phyloP scores from a whole-genome alignment of 139 green algal genomes.

The Pleodorina starrii region DNA sequence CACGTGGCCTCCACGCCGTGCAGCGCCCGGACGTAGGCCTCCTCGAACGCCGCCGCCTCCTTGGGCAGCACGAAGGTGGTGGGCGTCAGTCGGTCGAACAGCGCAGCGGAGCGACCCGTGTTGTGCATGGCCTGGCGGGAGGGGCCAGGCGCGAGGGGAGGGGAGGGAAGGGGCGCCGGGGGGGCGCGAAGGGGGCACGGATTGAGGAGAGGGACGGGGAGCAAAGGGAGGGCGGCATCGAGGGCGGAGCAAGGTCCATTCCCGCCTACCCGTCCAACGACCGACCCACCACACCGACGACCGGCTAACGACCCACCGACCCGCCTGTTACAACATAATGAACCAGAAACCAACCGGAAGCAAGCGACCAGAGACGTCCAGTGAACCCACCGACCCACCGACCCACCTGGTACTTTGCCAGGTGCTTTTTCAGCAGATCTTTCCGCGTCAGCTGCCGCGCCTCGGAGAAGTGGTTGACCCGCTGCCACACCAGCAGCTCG shows the following conservation, averaged over 20 bases:
- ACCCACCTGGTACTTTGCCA: constrained; percentile 63
- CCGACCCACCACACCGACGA: no score
- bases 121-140: constrained; percentile 58
- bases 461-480: constrained; percentile 73
- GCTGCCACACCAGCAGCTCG: constrained; percentile 71
- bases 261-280: no score
- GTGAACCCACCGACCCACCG: neutral
- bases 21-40: constrained; percentile 47
- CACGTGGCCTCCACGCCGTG: constrained; percentile 57
- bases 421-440: constrained; percentile 72
- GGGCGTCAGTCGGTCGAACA: constrained; percentile 58
- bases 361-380: neutral
- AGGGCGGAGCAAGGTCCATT: neutral
- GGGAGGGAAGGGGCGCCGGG: neutral
- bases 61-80: constrained; percentile 67
- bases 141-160: neutral
- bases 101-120: constrained; percentile 25
- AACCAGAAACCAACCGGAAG: neutral
- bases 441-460: constrained; percentile 71
- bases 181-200: neutral
- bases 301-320: no score
- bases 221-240: neutral
- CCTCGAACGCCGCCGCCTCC: constrained; percentile 44
- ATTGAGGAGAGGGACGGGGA: neutral
- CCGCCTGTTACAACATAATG: no score